Percentiles rank a stretch among this genome's conserved stretches.
Evolutionary conservation across 2,329 filamentous ascomycete genomes (phyloP).

Genomic region (Trichoderma aggressivum): DNA sequence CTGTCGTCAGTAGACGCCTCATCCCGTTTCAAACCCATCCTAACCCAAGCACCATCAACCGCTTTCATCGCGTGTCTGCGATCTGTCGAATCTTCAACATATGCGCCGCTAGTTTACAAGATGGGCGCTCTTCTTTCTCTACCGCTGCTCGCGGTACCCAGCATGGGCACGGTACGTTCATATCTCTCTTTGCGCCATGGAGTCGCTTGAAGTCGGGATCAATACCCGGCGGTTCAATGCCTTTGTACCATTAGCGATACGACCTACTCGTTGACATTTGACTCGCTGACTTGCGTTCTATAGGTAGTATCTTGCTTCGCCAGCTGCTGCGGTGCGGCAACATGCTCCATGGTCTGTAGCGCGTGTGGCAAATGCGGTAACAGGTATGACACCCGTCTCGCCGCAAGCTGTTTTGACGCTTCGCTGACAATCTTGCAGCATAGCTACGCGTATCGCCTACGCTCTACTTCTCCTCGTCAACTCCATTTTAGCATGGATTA

Average conservation of each 20-base stretch:
- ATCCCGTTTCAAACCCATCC: background rate
- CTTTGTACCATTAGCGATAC: background rate
- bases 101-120: background rate
- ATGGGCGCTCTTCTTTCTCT: conserved; percentile 94
- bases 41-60: background rate
- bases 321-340: conserved; percentile 94
- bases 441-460: conserved; percentile 95
- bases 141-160: conserved; percentile 83
- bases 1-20: conserved; percentile 1
- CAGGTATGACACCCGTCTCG: conserved; percentile 54
- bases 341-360: conserved; percentile 92
- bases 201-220: background rate
- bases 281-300: background rate
- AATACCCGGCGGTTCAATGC: background rate
- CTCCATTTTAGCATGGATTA: conserved; percentile 96
- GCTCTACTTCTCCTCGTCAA: conserved; percentile 93
- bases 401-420: background rate
- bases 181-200: background rate
- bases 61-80: background rate
- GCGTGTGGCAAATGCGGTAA: conserved; percentile 96
- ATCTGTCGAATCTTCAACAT: background rate
- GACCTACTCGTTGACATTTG: background rate
- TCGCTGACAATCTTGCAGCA: conserved; percentile 48
- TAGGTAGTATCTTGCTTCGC: conserved; percentile 74
- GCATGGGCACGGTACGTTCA: conserved; percentile 72